Conservation (phyloP, 192 early-diverging fungal species). For the Linnemannia schmuckeri region DNA sequence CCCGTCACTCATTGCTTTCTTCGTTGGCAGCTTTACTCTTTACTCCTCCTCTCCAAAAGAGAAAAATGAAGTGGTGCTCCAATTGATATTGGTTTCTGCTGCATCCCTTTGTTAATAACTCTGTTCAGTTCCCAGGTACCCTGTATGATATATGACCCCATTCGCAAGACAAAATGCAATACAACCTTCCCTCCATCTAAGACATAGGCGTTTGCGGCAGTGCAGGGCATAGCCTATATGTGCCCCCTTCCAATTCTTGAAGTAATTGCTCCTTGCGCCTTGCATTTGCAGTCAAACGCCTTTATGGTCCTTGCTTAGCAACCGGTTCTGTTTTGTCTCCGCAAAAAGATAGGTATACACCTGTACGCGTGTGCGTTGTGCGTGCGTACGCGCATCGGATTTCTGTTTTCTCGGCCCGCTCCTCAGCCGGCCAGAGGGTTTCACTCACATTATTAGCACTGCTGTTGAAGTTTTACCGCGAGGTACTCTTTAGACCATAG, state of each 20-base stretch:
- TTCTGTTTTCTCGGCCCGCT: not conserved
- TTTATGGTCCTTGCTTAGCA: not conserved
- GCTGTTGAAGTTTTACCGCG: not conserved
- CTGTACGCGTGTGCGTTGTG: not conserved
- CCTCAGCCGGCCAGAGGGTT: not conserved
- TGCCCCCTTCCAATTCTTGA: not conserved
- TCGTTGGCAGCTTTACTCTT: too few species aligned
- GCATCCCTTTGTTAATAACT: too few species aligned
- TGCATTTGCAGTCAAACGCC: not conserved
- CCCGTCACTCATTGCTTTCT: not conserved
- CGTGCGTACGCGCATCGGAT: not conserved
- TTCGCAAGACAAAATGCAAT: not conserved
- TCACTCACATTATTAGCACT: not conserved
- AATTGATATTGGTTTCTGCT: too few species aligned
- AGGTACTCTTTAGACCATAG: not conserved
- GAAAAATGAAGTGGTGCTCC: too few species aligned
- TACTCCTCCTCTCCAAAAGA: too few species aligned
- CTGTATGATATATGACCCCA: too few species aligned
- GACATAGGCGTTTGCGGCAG: not conserved
- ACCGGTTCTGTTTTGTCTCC: not conserved
- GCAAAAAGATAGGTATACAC: not conserved
- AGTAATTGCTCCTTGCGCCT: not conserved
- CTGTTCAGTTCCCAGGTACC: too few species aligned
- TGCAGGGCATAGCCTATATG: not conserved
- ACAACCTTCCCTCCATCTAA: not conserved